These are phyloP conservation scores for Aspergillus puulaauensis DNA, from an alignment of 2,329 filamentous ascomycete genomes.

Conservation along the genomic window DNA sequence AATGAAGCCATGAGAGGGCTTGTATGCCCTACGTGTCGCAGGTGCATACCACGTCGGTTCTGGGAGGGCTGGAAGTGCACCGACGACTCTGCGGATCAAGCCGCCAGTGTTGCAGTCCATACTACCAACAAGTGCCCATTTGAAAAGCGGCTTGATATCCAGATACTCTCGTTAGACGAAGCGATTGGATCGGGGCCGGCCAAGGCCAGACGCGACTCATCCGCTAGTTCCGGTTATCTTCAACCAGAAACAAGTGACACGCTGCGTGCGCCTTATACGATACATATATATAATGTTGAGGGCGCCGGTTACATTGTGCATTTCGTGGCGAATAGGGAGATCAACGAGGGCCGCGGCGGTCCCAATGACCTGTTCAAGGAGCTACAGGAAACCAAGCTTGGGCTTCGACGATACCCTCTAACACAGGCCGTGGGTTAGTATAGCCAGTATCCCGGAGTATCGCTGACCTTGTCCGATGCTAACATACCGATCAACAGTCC, in stretches of 20 bases:
- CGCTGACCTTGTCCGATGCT: not conserved
- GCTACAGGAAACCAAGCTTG: conserved; percentile 48
- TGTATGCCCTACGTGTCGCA: conserved; percentile 63
- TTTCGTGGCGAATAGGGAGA: conserved; percentile 55
- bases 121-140: conserved; percentile 47
- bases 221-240: conserved; percentile 25
- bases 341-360: conserved; percentile 55
- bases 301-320: conserved; percentile 52
- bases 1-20: conserved; percentile 60
- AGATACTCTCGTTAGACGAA: conserved; percentile 30
- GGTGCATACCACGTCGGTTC: conserved; percentile 59
- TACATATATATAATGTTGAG: conserved; percentile 32
- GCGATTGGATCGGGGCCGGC: conserved; percentile 31
- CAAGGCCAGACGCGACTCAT: conserved; percentile 27
- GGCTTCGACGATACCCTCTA: conserved; percentile 45
- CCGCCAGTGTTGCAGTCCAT: no score
- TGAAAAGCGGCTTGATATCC: conserved; percentile 29
- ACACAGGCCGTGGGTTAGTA: conserved; percentile 34
- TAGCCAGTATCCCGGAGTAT: no score
- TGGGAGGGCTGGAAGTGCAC: conserved; percentile 65
- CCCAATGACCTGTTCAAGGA: conserved; percentile 61
- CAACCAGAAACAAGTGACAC: conserved; percentile 30
- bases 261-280: conserved; percentile 27
- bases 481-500: conserved; percentile 24
- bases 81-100: conserved; percentile 10